Base-by-base conservation (phyloP, 805 yeast genomes). In the Candida suzukii region DNA sequence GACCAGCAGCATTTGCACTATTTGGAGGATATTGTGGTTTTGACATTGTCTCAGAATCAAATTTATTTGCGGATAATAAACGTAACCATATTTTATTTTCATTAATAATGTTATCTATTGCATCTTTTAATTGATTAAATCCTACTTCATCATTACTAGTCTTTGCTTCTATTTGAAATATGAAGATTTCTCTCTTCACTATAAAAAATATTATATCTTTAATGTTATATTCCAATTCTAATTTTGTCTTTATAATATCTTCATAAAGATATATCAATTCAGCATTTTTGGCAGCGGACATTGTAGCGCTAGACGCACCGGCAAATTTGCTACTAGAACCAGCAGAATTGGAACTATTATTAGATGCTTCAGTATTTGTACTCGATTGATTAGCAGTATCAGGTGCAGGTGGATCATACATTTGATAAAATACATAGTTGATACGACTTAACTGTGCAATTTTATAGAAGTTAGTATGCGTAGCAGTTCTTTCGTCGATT, bases 361-460 rank as follows among this genome's bases (percentile, higher is more conserved):
- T 18, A 13, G 35, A 12, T 9, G 30, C 30, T 13, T 14, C 25
- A 18, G 37, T 4, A 24, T 14, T 22, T 14, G 28, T 10, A 34
- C 26, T 12, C 4, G 32, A 7, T 13, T 21, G 13, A n/a, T 11
- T 14, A 7, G 11, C 18, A n/a, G 28, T 14, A 19, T 16, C 19
- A 21, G 22, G 5, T 21, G 12, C 28, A 14, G 35, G 39, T 7
- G 39, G 14, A 10, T 50, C 54, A 25, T 52, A 53, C 8, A 57
- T 42, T 24, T 57, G 63, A 40, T 60, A 60, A 24, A 60, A 60
- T 33, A 48, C 57, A 34, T 61, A 56, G 42, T 58, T 56, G 40
- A 62, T 53, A 39, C 56, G 47, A 19, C 47, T 47, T 19, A 57
- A 36, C 11, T 41, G 34, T 8, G 62, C 60, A 39, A 60, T 52